phyloP scores from a whole-genome alignment of 108 stramenopile genomes.

The Discostella stelligeroides region DNA sequence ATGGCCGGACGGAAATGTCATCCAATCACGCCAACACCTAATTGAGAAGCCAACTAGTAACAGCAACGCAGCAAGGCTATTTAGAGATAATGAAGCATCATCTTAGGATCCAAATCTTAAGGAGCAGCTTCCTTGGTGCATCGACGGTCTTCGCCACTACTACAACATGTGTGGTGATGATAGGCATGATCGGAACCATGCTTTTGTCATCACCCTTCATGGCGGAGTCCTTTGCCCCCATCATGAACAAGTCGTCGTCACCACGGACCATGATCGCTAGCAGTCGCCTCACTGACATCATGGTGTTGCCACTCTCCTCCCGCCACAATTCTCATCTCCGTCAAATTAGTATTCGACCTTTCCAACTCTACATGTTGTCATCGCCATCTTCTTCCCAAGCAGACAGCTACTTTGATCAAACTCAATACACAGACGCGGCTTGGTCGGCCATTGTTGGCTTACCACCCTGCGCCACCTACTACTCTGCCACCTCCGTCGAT shows the following conservation, averaged over 20 bases:
- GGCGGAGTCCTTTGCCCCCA: background rate
- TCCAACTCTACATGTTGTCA: background rate
- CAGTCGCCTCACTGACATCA: background rate
- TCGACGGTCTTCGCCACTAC: no score
- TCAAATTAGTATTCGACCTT: no score
- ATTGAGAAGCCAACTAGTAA: no score
- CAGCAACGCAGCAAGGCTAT: no score
- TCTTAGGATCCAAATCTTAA: no score
- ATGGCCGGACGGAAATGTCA: no score
- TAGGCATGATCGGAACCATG: background rate
- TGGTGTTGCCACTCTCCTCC: background rate
- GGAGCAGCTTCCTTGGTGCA: no score
- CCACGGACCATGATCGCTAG: background rate
- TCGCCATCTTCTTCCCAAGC: constrained; percentile 37
- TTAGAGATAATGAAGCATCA: no score
- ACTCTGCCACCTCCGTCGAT: constrained; percentile 65
- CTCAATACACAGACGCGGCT: constrained; percentile 82
- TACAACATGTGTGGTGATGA: no score
- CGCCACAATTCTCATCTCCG: no score
- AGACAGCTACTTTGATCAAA: constrained; percentile 70
- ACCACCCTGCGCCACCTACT: constrained; percentile 70
- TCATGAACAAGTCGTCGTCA: background rate
- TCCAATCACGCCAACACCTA: no score
- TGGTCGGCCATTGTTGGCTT: constrained; percentile 72
- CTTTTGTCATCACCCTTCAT: background rate